phyloP scores from a whole-genome alignment of 352 stramenopile species.

The Phytophthora megakarya region DNA sequence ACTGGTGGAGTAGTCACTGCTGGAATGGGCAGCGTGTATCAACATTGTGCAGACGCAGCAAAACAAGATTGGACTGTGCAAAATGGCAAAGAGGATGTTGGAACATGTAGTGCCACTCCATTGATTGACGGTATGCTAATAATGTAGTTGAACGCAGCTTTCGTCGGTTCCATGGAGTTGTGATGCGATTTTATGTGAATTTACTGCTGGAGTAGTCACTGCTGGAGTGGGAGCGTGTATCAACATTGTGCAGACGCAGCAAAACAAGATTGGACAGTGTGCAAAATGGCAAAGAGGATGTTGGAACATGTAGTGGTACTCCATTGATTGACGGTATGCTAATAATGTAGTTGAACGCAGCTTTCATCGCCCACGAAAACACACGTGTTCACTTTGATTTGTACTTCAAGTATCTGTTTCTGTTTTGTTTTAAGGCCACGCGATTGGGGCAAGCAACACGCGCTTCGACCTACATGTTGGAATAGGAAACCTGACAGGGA shows the following conservation, averaged over 20 bases:
- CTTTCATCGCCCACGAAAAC: conserved; percentile 27
- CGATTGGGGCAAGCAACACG: conserved; percentile 20
- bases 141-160: too few relatives aligned
- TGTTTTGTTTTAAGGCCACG: conserved; percentile 29
- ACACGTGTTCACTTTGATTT: conserved; percentile 38
- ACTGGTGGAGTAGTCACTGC: conserved; percentile 48
- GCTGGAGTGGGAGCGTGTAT: conserved; percentile 59
- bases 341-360: conserved; percentile 16
- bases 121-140: too few relatives aligned
- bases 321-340: too few relatives aligned
- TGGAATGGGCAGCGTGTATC: conserved; percentile 60
- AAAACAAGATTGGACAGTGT: conserved; percentile 52
- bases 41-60: conserved; percentile 44
- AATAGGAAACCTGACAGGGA: conserved; percentile 10
- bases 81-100: conserved; percentile 58
- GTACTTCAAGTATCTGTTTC: conserved; percentile 47
- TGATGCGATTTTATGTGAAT: conserved; percentile 61
- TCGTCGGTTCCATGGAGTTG: conserved; percentile 55
- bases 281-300: conserved; percentile 55
- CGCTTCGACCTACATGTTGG: conserved; percentile 26
- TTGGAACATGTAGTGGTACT: conserved; percentile 55
- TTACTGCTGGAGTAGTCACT: conserved; percentile 52
- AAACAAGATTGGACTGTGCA: conserved; percentile 52
- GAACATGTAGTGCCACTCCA: conserved; percentile 48
- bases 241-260: conserved; percentile 41